Percentiles rank a stretch among this genome's conserved stretches.
phyloP scores from a whole-genome alignment of 768 basidiomycete species.

The Lentinus tigrinus region DNA sequence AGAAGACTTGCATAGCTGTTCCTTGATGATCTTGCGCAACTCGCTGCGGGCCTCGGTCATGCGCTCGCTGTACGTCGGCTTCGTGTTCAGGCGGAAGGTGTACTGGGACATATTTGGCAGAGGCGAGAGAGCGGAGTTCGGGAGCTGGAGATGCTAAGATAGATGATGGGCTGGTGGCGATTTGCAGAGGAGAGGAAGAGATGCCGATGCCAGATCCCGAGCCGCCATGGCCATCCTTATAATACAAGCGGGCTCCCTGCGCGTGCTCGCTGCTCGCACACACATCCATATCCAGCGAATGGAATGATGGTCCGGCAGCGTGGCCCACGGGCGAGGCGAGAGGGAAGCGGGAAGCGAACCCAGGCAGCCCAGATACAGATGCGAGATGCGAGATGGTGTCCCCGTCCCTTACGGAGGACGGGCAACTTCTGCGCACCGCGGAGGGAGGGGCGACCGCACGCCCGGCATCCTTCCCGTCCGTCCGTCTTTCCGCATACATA shows the following conservation, averaged over 20 bases:
- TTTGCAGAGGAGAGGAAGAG: constrained; percentile 8
- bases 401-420: constrained; percentile 5
- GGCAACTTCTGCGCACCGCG: constrained; percentile 9
- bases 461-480: constrained; percentile 6
- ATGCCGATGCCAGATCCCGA: constrained; percentile 11
- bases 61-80: constrained; percentile 28
- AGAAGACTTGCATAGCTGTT: constrained; percentile 24
- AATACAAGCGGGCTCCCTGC: constrained; percentile 11
- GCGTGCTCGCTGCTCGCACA: background rate
- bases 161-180: too few relatives aligned
- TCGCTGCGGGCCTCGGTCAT: constrained; percentile 30
- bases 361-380: too few relatives aligned
- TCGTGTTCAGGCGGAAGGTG: constrained; percentile 26
- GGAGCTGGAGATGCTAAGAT: background rate
- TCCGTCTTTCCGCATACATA: background rate
- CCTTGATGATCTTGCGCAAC: constrained; percentile 27
- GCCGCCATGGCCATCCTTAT: constrained; percentile 7
- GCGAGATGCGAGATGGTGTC: background rate
- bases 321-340: constrained; percentile 16
- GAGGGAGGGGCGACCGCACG: constrained; percentile 15
- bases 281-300: background rate
- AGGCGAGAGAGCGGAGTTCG: constrained; percentile 18
- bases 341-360: constrained; percentile 15
- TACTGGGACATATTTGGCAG: constrained; percentile 11
- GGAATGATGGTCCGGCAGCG: background rate